Conservation (phyloP, 164 flowering plant species). For the Amborella trichopoda region DNA sequence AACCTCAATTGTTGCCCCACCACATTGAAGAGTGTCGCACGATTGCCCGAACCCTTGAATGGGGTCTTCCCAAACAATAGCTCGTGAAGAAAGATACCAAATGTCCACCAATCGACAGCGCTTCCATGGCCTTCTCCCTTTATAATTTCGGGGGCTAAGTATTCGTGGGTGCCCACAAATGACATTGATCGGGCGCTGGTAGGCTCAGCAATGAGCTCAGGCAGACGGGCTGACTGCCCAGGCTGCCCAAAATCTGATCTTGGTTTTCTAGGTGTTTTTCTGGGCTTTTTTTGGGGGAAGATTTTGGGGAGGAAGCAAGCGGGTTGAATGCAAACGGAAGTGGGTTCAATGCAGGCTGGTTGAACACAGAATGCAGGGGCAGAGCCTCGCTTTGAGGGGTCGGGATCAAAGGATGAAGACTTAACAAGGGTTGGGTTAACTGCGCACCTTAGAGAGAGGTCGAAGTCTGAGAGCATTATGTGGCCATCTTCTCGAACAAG, state of each 20-base stretch:
- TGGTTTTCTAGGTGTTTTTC: constrained; percentile 40
- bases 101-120: constrained; percentile 87
- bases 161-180: constrained; percentile 78
- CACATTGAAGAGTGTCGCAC: constrained; percentile 51
- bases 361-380: constrained; percentile 71
- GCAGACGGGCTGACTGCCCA: constrained; percentile 18
- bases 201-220: constrained; percentile 62
- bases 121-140: constrained; percentile 82
- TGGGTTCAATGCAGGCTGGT: constrained; percentile 86
- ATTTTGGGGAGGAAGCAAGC: constrained; percentile 77
- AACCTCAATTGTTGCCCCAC: constrained; percentile 54
- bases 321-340: constrained; percentile 79
- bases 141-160: constrained; percentile 70
- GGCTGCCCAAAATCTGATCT: constrained; percentile 26
- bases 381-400: constrained; percentile 42
- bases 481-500: constrained; percentile 93
- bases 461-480: constrained; percentile 91
- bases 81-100: constrained; percentile 66
- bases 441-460: constrained; percentile 74
- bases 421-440: constrained; percentile 75
- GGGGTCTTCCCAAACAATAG: constrained; percentile 74
- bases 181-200: constrained; percentile 68
- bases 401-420: constrained; percentile 31
- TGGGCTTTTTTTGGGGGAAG: constrained; percentile 60
- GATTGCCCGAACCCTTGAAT: constrained; percentile 57